A percentile compares a stretch with the other conserved stretches of the same genome.
phyloP scores from a whole-genome alignment of 2,329 filamentous ascomycete species.

The Achaetomium macrosporum region DNA sequence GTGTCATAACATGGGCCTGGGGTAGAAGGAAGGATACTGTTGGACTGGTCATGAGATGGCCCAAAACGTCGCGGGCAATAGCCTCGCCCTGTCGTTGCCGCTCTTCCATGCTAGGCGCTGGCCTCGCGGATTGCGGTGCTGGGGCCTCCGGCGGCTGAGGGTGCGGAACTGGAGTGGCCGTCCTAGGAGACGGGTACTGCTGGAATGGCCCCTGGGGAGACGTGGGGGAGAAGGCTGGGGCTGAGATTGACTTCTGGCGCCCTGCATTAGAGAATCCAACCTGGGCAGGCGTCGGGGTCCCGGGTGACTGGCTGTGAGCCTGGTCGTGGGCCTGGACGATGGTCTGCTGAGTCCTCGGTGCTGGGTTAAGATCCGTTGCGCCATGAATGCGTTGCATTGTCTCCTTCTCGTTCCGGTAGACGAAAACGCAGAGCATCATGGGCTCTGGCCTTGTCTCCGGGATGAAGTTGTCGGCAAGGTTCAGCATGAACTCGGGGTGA shows the following conservation, averaged over 20 bases:
- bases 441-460: constrained; percentile 66
- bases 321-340: not conserved
- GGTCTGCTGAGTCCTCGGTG: constrained; percentile 1
- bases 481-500: constrained; percentile 80
- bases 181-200: constrained; percentile 21
- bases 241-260: constrained; percentile 40
- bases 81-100: constrained; percentile 47
- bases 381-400: constrained; percentile 34
- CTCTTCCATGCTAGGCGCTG: constrained; percentile 33
- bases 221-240: constrained; percentile 50
- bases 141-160: constrained; percentile 16
- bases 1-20: constrained; percentile 61
- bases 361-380: constrained; percentile 15
- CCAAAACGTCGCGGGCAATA: constrained; percentile 58
- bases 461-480: constrained; percentile 78
- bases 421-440: constrained; percentile 76
- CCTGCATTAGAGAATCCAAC: constrained; percentile 34
- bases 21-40: constrained; percentile 65
- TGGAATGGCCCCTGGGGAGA: constrained; percentile 35
- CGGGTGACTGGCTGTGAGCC: constrained; percentile 11
- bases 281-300: constrained; percentile 33
- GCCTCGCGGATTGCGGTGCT: constrained; percentile 27
- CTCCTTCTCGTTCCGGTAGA: constrained; percentile 61
- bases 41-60: constrained; percentile 54
- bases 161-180: constrained; percentile 30